phyloP scores from a whole-genome alignment of 805 yeast genomes.

The Dipodascopsis uninucleata region DNA sequence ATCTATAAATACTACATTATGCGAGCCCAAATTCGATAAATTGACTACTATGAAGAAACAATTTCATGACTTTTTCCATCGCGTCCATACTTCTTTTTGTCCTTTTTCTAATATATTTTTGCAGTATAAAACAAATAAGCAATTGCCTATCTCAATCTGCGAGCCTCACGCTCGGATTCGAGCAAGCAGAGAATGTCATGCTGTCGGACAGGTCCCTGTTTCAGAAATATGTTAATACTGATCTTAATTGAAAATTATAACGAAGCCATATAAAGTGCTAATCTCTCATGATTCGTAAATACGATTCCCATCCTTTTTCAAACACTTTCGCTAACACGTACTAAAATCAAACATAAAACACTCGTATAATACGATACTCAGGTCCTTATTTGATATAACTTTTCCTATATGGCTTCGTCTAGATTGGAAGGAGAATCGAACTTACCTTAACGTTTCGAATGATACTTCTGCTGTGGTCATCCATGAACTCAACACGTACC shows the following conservation, averaged over 20 bases:
- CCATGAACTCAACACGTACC: slow-evolving; percentile 96
- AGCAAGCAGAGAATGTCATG: slow-evolving; percentile 97
- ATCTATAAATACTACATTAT: too few relatives aligned
- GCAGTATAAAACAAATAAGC: too few relatives aligned
- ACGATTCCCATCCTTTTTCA: too few relatives aligned
- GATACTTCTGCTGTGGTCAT: slow-evolving; percentile 90
- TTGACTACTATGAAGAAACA: too few relatives aligned
- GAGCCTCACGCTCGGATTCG: slow-evolving; percentile 99
- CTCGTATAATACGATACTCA: too few relatives aligned
- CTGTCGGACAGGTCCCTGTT: slow-evolving; percentile 90
- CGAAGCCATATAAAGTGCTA: background rate
- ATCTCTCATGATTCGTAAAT: background rate
- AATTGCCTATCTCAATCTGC: slow-evolving; percentile 43
- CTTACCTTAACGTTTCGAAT: slow-evolving; percentile 79
- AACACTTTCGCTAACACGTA: background rate
- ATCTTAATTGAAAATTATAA: background rate
- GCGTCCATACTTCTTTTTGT: too few relatives aligned
- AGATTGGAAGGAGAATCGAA: too few relatives aligned
- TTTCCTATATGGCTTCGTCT: too few relatives aligned
- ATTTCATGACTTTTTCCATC: too few relatives aligned
- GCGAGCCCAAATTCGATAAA: too few relatives aligned
- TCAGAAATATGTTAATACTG: background rate
- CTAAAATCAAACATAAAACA: slow-evolving; percentile 1
- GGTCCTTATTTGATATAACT: too few relatives aligned
- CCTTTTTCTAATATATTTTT: too few relatives aligned